phyloP scores from a whole-genome alignment of 2,329 filamentous ascomycete species.

The Penicillium sp. region DNA sequence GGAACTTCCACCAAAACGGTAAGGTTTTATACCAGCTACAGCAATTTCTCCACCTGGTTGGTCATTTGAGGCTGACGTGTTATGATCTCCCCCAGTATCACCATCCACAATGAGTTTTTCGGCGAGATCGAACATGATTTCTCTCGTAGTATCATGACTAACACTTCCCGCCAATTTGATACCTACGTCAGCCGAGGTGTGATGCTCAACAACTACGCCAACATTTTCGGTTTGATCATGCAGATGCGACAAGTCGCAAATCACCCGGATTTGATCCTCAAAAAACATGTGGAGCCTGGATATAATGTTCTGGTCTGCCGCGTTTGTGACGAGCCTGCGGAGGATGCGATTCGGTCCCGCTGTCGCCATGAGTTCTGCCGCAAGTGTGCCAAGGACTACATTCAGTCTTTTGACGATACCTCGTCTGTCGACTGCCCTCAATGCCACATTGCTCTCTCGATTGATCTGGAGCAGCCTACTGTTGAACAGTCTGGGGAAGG shows the following conservation, averaged over 20 bases:
- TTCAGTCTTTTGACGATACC: slow-evolving; percentile 71
- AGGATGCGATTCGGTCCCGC: slow-evolving; percentile 88
- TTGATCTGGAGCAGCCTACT: slow-evolving; percentile 93
- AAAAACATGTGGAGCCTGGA: slow-evolving; percentile 81
- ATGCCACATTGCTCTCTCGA: slow-evolving; percentile 85
- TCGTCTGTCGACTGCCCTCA: slow-evolving; percentile 71
- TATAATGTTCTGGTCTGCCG: slow-evolving; percentile 90
- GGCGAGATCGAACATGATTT: slow-evolving; percentile 96
- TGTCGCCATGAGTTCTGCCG: slow-evolving; percentile 95
- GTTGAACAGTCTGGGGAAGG: slow-evolving; percentile 86
- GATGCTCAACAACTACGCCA: slow-evolving; percentile 95
- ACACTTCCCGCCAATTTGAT: slow-evolving; percentile 84
- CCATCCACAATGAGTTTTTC: slow-evolving; percentile 93
- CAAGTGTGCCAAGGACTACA: slow-evolving; percentile 76
- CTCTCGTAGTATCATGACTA: slow-evolving; percentile 93
- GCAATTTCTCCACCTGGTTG: too few species aligned
- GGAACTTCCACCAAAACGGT: slow-evolving; percentile 93
- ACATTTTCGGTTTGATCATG: slow-evolving; percentile 98
- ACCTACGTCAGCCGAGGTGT: slow-evolving; percentile 95
- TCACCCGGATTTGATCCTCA: slow-evolving; percentile 90
- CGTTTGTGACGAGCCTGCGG: slow-evolving; percentile 94
- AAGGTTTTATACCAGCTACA: slow-evolving; percentile 10
- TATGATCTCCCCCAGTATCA: slow-evolving; percentile 55
- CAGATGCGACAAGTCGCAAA: slow-evolving; percentile 98
- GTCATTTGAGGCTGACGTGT: slow-evolving; percentile 10